phyloP scores from a whole-genome alignment of 148 eudicot species.

The Polygonum aviculare region DNA sequence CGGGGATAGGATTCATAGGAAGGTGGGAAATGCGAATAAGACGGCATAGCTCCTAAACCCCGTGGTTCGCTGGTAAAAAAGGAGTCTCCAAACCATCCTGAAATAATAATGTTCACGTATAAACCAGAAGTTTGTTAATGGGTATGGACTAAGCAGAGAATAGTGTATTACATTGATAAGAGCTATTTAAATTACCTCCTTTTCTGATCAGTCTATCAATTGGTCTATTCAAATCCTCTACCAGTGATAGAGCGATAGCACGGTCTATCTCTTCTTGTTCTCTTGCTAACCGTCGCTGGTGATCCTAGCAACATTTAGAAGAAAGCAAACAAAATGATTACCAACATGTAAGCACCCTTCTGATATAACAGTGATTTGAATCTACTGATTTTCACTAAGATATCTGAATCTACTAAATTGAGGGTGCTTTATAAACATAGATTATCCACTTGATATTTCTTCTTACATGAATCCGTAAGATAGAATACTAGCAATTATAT shows the following conservation, averaged over 20 bases:
- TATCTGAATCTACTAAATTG: not conserved
- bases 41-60: slow-evolving; percentile 40
- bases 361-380: not conserved
- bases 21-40: slow-evolving; percentile 51
- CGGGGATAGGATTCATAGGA: slow-evolving; percentile 35
- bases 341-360: not conserved
- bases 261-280: slow-evolving; percentile 71
- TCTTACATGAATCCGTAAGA: not conserved
- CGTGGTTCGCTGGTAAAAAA: slow-evolving; percentile 38
- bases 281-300: slow-evolving; percentile 41
- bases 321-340: not conserved
- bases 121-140: not conserved
- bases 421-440: not conserved
- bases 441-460: not conserved
- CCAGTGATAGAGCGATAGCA: slow-evolving; percentile 67
- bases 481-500: not conserved
- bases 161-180: not conserved
- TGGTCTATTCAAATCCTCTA: slow-evolving; percentile 59
- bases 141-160: not conserved
- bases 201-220: slow-evolving; percentile 32
- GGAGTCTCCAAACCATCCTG: slow-evolving; percentile 43
- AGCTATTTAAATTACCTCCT: slow-evolving; percentile 4
- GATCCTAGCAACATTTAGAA: slow-evolving; percentile 41
- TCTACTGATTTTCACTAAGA: not conserved
- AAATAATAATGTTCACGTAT: slow-evolving; percentile 8